Base-by-base conservation (phyloP, 768 basidiomycete species). In the Harrya chromipes region DNA sequence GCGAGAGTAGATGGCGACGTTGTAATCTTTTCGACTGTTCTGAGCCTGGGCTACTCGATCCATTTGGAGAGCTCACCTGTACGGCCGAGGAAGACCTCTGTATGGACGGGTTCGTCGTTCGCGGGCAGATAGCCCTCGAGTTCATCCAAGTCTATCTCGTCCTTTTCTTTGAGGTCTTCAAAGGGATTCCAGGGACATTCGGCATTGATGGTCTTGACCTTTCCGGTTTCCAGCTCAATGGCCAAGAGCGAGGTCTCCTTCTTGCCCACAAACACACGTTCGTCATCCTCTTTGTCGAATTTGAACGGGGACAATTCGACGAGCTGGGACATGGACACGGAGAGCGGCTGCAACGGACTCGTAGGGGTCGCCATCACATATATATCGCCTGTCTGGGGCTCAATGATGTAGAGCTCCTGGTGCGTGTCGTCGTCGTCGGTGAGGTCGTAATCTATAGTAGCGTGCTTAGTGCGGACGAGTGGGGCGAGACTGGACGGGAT, bases 311-410 rank as follows among this genome's bases (percentile, higher is more conserved):
- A 93, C 67, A 90, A 72, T 56, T 95, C 90, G 60, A 97, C 93
- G 55, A 99, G 80, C 64, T 97, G 89, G 2, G 90, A 74, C 81
- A 98, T 91, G 43, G 93, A 84, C 55, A 97, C 81, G 1, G 94
- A 92, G 54, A 99, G 86, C 41, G 87, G 90, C 60, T 93, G 85
- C 36, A 97, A 77, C 2, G 86, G 81, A 43, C 78, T 79, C 13
- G 76, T 75, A 1, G 84, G 83, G 0, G 81, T 78, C 6, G 83
- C 70, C 72, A 91, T 84, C 52, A 97, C 83, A 66, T 89, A 98
- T 56, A 98, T 90, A 61, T 92, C 87, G 7, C 95, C 95, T 5
- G 89, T 86, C 73, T 94, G 89, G 0, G 95, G 95, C 62, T 97
- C 95, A 45, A 97, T 89, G 52, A 97, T 85, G 70, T 95, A 98